phyloP scores from a whole-genome alignment of 2,329 filamentous ascomycete species.

The Colletotrichum limetticola region DNA sequence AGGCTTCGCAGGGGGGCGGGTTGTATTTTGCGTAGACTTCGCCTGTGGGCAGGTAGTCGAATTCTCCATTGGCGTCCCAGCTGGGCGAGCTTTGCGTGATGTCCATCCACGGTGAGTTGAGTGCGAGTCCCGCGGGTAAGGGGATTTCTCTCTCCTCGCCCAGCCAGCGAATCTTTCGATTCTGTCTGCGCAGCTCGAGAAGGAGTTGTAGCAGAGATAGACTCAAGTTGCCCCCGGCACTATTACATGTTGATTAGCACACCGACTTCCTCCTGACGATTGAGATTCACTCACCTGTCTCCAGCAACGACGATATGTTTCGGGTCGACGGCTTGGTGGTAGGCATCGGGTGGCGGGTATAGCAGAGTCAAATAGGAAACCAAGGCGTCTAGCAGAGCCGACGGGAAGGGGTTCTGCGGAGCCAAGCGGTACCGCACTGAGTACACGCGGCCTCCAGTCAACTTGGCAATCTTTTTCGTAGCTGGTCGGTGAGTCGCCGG shows the following conservation, averaged over 20 bases:
- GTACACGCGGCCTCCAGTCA: slow-evolving; percentile 75
- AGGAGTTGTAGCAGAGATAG: slow-evolving; percentile 76
- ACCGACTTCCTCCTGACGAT: neutral
- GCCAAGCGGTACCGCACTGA: slow-evolving; percentile 80
- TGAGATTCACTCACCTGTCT: slow-evolving; percentile 62
- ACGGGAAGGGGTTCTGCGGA: slow-evolving; percentile 79
- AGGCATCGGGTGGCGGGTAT: slow-evolving; percentile 74
- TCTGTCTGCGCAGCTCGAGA: slow-evolving; percentile 66
- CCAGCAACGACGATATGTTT: slow-evolving; percentile 77
- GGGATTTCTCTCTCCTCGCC: slow-evolving; percentile 68
- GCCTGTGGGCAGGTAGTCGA: slow-evolving; percentile 72
- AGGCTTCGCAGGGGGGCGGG: slow-evolving; percentile 59
- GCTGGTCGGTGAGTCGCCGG: slow-evolving; percentile 72
- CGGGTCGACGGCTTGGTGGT: slow-evolving; percentile 73
- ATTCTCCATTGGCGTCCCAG: slow-evolving; percentile 60
- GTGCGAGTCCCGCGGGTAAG: slow-evolving; percentile 72
- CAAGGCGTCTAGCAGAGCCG: slow-evolving; percentile 78
- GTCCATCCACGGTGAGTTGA: slow-evolving; percentile 78
- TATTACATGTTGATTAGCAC: slow-evolving; percentile 42
- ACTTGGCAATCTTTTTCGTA: slow-evolving; percentile 70
- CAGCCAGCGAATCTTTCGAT: slow-evolving; percentile 67
- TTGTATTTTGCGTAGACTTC: slow-evolving; percentile 39
- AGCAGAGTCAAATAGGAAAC: slow-evolving; percentile 78
- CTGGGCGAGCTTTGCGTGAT: slow-evolving; percentile 72
- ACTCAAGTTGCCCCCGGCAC: slow-evolving; percentile 78